These are phyloP conservation scores for Trichoderma sp. DNA, from an alignment of 2,329 filamentous ascomycete species.

Conservation along the genomic window DNA sequence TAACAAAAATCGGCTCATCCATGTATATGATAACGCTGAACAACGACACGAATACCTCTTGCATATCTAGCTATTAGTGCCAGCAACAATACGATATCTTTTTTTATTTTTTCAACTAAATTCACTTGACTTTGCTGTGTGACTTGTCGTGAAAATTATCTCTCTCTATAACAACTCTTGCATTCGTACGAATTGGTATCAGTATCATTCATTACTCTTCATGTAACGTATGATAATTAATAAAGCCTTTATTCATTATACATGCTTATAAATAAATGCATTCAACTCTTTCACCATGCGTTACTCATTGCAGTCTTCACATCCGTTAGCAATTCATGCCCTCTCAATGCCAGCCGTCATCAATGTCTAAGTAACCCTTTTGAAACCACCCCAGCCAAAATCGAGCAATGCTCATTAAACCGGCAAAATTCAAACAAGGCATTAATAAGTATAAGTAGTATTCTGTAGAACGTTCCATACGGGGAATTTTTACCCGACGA, in stretches of 20 bases:
- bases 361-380: neutral
- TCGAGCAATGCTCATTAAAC: neutral
- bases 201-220: too few relatives aligned
- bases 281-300: neutral
- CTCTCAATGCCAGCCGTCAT: neutral
- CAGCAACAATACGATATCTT: conserved; percentile 13
- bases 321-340: neutral
- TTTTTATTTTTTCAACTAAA: neutral
- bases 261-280: neutral
- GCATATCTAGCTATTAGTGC: neutral
- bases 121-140: neutral
- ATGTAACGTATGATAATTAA: neutral
- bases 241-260: neutral
- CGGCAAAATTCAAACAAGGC: neutral
- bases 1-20: neutral
- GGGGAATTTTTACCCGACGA: neutral
- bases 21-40: conserved; percentile 14
- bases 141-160: neutral
- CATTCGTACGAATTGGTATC: neutral
- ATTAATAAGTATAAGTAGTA: neutral
- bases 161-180: neutral
- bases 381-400: neutral
- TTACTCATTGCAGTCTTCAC: neutral
- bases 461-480: neutral
- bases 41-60: neutral